Evolutionary conservation across 2,329 filamentous ascomycete species (phyloP), one percentile per base, ranked within the genome.

Genomic region (Ophiostoma sp.): DNA sequence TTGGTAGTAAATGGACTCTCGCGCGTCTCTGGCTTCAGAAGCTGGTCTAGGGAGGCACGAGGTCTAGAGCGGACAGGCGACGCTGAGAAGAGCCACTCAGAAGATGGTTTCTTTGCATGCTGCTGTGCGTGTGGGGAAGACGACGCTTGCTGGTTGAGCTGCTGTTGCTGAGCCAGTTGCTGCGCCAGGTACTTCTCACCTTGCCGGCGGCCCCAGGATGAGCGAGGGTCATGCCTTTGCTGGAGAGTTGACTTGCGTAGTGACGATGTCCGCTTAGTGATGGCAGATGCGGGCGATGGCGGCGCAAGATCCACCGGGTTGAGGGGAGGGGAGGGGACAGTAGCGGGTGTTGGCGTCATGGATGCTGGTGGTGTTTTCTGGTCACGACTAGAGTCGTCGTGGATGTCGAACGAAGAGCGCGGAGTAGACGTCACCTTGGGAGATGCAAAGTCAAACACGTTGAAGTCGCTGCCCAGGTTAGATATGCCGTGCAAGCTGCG

Each of bases 221-320:
- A 84, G 68, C 89, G 85, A 52, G 90, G 89, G 58, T 86, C 85
- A 71, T 90, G 85, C 55, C 94, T 89, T 77, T 97, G 93, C 75
- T 96, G 92, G 38, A 97, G 79, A 0, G 94, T 97, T 2, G 93
- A 96, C 76, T 89, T 93, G 69, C 94, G 85, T 65, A 97, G 80
- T 18, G 92, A 95, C 1, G 89, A 90, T 0, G 90, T 87, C 71
- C 90, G 84, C 75, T 88, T 89, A 16, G 85, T 76, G 67, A 84
- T 80, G 66, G 79, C 81, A 64, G 79, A 72, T 2, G 77, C 71
- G 0, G 78, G 74, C 41, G 86, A 83, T n/a, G 78, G 74, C 72
- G 65, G 60, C 6, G 44, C 16, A 9, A 52, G 40, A 9, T 66
- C 65, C 16, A 60, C 49, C 12, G 65, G 47, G 18, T 52, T 52